These are phyloP conservation scores for Musa itinerans DNA, from an alignment of 176 grass and related monocot species.

Conservation along the genomic window DNA sequence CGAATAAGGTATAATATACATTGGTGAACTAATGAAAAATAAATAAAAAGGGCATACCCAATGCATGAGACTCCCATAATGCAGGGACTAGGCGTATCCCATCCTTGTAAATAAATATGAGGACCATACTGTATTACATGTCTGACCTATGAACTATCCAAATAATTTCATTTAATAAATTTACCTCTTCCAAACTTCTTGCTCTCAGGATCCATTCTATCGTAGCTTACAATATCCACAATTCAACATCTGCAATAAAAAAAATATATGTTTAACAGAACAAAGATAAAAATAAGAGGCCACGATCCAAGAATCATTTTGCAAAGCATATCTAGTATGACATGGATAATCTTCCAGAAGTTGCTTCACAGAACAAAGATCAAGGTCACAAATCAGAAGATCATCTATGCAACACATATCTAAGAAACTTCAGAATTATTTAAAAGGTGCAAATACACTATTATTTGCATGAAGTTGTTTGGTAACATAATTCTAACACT, in stretches of 20 bases:
- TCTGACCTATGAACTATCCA: no score
- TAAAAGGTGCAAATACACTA: background rate
- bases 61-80: no score
- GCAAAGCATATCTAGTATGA: no score
- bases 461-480: background rate
- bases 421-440: background rate
- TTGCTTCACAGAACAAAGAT: no score
- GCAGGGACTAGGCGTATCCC: no score
- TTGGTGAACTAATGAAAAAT: background rate
- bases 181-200: conserved; percentile 78
- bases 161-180: background rate
- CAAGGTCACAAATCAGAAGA: no score
- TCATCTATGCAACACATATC: background rate
- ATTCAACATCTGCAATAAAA: conserved; percentile 20
- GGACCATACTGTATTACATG: no score
- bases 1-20: background rate
- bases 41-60: background rate
- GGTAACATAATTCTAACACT: background rate
- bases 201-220: conserved; percentile 47
- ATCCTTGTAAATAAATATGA: no score
- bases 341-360: no score
- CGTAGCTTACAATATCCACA: conserved; percentile 20
- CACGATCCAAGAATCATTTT: background rate
- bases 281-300: no score
- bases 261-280: background rate